phyloP scores from a whole-genome alignment of 345 rosid species.

The Moricandia arvensis region DNA sequence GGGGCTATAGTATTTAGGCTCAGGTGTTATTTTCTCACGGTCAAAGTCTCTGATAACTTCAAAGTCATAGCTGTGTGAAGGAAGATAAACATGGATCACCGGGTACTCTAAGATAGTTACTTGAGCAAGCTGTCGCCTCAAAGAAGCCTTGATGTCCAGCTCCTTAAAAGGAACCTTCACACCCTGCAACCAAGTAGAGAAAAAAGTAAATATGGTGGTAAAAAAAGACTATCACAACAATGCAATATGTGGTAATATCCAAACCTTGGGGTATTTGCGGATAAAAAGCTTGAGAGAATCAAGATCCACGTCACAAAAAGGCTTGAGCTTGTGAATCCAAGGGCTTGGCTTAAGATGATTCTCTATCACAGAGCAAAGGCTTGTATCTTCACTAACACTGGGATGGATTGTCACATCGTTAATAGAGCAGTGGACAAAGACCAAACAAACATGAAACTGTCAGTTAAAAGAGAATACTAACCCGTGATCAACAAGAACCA shows the following conservation, averaged over 20 bases:
- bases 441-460: background rate
- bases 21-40: slow-evolving; percentile 21
- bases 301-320: slow-evolving; percentile 58
- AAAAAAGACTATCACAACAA: background rate
- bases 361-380: slow-evolving; percentile 51
- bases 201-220: background rate
- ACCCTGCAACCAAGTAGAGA: slow-evolving; percentile 44
- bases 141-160: slow-evolving; percentile 57
- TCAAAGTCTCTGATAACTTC: slow-evolving; percentile 49
- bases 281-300: slow-evolving; percentile 66
- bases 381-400: slow-evolving; percentile 72
- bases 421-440: background rate
- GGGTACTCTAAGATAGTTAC: slow-evolving; percentile 75
- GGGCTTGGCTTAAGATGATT: slow-evolving; percentile 81
- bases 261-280: slow-evolving; percentile 57
- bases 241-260: background rate
- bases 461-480: slow-evolving; percentile 32
- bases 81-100: slow-evolving; percentile 77
- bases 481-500: slow-evolving; percentile 65
- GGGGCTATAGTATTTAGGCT: slow-evolving; percentile 32
- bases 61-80: slow-evolving; percentile 60
- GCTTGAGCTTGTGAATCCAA: slow-evolving; percentile 62
- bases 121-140: slow-evolving; percentile 62
- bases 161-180: slow-evolving; percentile 62
- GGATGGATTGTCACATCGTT: background rate